Base-by-base conservation (phyloP, 192 early-diverging fungal genomes). In the Dimargaris cristalligena region DNA sequence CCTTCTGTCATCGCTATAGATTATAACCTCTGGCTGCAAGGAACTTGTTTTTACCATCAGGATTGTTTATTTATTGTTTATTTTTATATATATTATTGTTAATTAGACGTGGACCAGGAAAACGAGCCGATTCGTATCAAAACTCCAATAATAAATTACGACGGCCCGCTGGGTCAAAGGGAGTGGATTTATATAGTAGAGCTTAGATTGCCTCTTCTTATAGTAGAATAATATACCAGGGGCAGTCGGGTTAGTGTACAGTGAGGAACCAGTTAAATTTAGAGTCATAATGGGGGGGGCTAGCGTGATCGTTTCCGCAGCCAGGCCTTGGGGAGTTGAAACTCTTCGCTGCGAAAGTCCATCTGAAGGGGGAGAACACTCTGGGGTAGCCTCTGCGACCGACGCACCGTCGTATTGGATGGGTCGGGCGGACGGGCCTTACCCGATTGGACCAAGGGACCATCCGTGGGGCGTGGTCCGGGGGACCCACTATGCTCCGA, bases 221-320 rank as follows among this genome's bases (percentile, higher is more conserved):
- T 20, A 22, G 45, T 22, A 46, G 45, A 22, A 46, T 22, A 4
- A 22, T n/a, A n/a, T n/a, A n/a, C n/a, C n/a, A n/a, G n/a, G n/a
- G n/a, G n/a, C n/a, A n/a, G n/a, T n/a, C n/a, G n/a, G n/a, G n/a
- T 41, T 41, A 41, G 38, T 41, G 38, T 41, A 41, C 38, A 41
- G 38, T 41, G n/a, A n/a, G n/a, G n/a, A n/a, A n/a, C n/a, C n/a
- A n/a, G n/a, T n/a, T n/a, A n/a, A n/a, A n/a, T n/a, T n/a, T n/a
- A n/a, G n/a, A n/a, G n/a, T n/a, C n/a, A n/a, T n/a, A n/a, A n/a
- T n/a, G n/a, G n/a, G n/a, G n/a, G n/a, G n/a, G n/a, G n/a, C n/a
- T n/a, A n/a, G n/a, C n/a, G n/a, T n/a, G n/a, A n/a, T 41, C 38
- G 38, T 41, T 41, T 41, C 38, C 38, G 38, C 16, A 41, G 16